These are phyloP conservation scores for Thalassiosira ordinaria DNA, from an alignment of 352 stramenopile species.

Conservation along the genomic window DNA sequence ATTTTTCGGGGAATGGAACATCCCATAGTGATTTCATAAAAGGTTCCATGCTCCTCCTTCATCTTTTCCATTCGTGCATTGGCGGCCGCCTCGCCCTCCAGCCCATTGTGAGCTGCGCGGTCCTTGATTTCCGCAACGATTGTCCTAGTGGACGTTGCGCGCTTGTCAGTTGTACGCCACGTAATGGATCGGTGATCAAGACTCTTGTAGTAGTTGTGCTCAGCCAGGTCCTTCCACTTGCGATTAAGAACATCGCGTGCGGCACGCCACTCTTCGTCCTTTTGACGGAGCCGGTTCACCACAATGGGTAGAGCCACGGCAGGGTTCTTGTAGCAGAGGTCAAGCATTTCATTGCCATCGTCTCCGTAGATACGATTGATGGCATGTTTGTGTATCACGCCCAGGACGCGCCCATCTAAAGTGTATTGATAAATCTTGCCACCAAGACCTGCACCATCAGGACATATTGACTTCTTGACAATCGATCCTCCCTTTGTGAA, in stretches of 20 bases:
- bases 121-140: conserved; percentile 89
- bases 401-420: conserved; percentile 93
- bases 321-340: conserved; percentile 97
- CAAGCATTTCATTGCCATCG: conserved; percentile 84
- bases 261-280: conserved; percentile 94
- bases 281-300: conserved; percentile 97
- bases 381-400: conserved; percentile 96
- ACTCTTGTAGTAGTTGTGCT: conserved; percentile 98
- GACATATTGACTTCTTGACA: conserved; percentile 19
- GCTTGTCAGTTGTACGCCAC: conserved; percentile 99
- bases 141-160: conserved; percentile 93
- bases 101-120: conserved; percentile 68
- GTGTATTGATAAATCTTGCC: conserved; percentile 87
- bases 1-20: conserved; percentile 59
- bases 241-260: conserved; percentile 94
- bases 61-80: conserved; percentile 76
- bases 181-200: conserved; percentile 99
- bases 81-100: conserved; percentile 70
- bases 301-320: conserved; percentile 97
- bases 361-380: conserved; percentile 97
- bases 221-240: conserved; percentile 96
- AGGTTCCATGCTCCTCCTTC: conserved; percentile 82
- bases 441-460: conserved; percentile 62
- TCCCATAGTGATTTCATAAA: conserved; percentile 82
- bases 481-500: conserved; percentile 27